Evolutionary conservation across 176 grass and related monocot species (phyloP).

Genomic region (Rhynchospora tenuis): DNA sequence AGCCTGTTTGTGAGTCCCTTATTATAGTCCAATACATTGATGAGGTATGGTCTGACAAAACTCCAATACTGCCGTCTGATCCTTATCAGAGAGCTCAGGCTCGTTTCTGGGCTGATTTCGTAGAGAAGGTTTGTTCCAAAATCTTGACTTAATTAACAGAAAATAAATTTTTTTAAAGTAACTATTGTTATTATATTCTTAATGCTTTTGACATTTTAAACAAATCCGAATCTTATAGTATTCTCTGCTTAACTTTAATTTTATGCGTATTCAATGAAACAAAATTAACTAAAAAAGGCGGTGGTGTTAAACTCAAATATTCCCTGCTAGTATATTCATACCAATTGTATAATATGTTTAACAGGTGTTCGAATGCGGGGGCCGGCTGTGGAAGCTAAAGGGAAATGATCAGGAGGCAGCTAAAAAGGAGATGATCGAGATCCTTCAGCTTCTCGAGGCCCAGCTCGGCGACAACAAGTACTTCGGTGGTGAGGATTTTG

Average conservation of each 20-base stretch:
- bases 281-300: no score
- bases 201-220: no score
- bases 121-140: conserved; percentile 35
- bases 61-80: conserved; percentile 40
- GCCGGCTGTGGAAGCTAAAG: conserved; percentile 34
- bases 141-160: not conserved
- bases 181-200: no score
- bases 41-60: conserved; percentile 24
- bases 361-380: conserved; percentile 33
- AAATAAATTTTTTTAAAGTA: no score
- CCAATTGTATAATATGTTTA: no score
- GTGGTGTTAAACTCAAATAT: no score
- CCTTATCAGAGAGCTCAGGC: conserved; percentile 26
- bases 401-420: conserved; percentile 23
- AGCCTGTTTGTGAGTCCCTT: conserved; percentile 51
- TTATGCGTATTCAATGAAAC: no score
- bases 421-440: conserved; percentile 27
- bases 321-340: no score
- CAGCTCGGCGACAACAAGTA: conserved; percentile 37
- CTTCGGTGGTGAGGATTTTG: conserved; percentile 27
- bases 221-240: no score
- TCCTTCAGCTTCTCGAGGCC: conserved; percentile 21
- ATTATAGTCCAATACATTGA: conserved; percentile 59
- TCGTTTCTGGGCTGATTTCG: conserved; percentile 51
- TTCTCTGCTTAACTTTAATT: no score